Conservation (phyloP, 352 stramenopile genomes). For the Phytopythium delawarense region DNA sequence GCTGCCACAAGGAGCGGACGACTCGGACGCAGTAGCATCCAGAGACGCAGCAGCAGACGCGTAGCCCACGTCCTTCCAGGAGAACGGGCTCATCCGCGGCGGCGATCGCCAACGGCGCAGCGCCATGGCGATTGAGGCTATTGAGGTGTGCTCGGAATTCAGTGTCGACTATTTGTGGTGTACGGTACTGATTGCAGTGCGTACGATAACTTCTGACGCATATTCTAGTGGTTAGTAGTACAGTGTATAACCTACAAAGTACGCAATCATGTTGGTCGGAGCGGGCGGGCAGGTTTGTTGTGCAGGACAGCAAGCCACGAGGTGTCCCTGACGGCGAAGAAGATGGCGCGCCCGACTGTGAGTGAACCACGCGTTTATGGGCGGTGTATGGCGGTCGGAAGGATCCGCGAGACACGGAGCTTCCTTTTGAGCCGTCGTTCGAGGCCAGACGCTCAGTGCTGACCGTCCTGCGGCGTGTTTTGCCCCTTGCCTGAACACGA, state of each 20-base stretch:
- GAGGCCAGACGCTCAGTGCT: background rate
- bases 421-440: background rate
- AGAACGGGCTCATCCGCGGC: slow-evolving; percentile 15
- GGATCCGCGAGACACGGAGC: background rate
- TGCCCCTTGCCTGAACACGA: background rate
- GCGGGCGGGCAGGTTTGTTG: background rate
- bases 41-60: too few species aligned
- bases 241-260: background rate
- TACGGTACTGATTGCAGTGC: background rate
- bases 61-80: slow-evolving; percentile 57
- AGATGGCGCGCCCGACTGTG: slow-evolving; percentile 1
- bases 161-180: background rate
- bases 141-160: background rate
- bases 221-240: background rate
- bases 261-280: background rate
- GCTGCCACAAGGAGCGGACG: slow-evolving; percentile 27
- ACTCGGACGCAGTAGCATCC: slow-evolving; percentile 5
- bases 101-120: slow-evolving; percentile 19
- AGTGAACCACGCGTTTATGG: background rate
- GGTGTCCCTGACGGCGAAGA: background rate
- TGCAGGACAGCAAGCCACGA: background rate
- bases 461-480: background rate
- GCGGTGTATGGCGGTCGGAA: background rate
- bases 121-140: background rate
- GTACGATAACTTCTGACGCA: background rate